Base-by-base conservation (phyloP, 805 yeast species). In the Cyberlindnera suaveolens region DNA sequence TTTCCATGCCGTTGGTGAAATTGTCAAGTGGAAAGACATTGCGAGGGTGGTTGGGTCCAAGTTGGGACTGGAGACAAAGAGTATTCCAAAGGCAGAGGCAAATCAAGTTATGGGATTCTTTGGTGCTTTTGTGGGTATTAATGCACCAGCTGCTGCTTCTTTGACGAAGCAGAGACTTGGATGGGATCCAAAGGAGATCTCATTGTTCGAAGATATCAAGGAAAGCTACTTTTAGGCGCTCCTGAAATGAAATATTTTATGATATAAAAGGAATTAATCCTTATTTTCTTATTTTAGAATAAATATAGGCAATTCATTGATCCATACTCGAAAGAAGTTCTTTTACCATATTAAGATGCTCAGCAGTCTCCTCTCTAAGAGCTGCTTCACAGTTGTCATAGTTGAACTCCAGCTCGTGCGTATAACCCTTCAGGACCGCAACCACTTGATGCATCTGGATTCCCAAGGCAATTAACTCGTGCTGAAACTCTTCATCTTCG, bases 1-100 rank as follows among this genome's bases (percentile, higher is more conserved):
- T 44, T 54, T 54, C 42, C 56, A 63, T 45, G 62, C 60, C n/a
- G 47, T 46, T 39, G 54, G 54, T 31, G 65, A 62, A 35, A 39
- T 33, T n/a, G 38, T 66, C 13, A 39, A 45, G 23, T 20, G 48
- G 23, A 58, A 54, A 30, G 56, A 48, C 4, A 56, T 68, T 34
- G 63, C 65, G 5, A 53, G 43, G 16, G 50, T 55, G 5, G 49
- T 66, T 36, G 62, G 55, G 10, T 42, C 56, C 23, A 48, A 44
- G 18, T 30, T 47, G 13, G 41, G 43, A 4, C 13, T 61, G 6
- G 53, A 54, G 7, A 41, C 43, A 3, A 49, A 45, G 39, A 45
- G 55, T 3, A 34, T 57, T 14, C 14, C 54, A 2, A 3, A 8
- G 0, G 61, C 45, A 4, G 53, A 55, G 14, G 51, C 48, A 3